Conservation (phyloP, 2,329 filamentous ascomycete species). For the Aureobasidium sp. region DNA sequence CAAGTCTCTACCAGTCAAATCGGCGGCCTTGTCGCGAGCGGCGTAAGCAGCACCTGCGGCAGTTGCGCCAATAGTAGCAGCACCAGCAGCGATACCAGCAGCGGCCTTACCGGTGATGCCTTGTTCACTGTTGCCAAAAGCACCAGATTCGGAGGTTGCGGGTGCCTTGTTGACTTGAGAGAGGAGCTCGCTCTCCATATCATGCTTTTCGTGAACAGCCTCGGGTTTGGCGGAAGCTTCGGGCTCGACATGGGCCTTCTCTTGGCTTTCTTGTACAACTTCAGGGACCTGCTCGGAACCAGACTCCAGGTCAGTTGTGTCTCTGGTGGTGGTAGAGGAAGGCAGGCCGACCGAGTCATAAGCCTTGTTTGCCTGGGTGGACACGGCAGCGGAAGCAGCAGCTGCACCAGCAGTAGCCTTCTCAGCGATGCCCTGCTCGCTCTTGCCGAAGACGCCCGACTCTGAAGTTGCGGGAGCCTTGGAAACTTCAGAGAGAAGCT, state of each 20-base stretch:
- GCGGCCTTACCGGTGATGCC: conserved; percentile 27
- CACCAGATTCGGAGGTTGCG: conserved; percentile 19
- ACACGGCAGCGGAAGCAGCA: conserved; percentile 29
- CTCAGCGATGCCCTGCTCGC: conserved; percentile 13
- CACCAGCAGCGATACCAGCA: conserved; percentile 29
- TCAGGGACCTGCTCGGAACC: conserved; percentile 27
- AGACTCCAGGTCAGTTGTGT: conserved; percentile 24
- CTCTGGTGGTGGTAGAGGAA: conserved; percentile 20
- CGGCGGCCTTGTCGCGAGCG: conserved; percentile 23
- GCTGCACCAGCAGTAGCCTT: conserved; percentile 35
- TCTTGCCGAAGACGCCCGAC: conserved; percentile 30
- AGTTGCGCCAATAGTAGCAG: conserved; percentile 30
- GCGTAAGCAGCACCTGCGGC: conserved; percentile 28
- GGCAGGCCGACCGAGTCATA: not conserved
- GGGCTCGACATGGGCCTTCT: conserved; percentile 53
- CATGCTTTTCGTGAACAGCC: conserved; percentile 38
- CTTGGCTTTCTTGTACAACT: conserved; percentile 49
- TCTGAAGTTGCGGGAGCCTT: conserved; percentile 20
- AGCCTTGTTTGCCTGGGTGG: not conserved
- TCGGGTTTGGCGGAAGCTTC: conserved; percentile 58
- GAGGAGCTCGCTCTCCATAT: conserved; percentile 61
- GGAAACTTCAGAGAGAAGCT: conserved; percentile 56
- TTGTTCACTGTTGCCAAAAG: conserved; percentile 29
- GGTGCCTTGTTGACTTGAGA: conserved; percentile 43
- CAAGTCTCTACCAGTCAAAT: conserved; percentile 16